These are phyloP conservation scores for Cinnamomum chago DNA, from an alignment of 164 flowering plant species.

Conservation along the genomic window DNA sequence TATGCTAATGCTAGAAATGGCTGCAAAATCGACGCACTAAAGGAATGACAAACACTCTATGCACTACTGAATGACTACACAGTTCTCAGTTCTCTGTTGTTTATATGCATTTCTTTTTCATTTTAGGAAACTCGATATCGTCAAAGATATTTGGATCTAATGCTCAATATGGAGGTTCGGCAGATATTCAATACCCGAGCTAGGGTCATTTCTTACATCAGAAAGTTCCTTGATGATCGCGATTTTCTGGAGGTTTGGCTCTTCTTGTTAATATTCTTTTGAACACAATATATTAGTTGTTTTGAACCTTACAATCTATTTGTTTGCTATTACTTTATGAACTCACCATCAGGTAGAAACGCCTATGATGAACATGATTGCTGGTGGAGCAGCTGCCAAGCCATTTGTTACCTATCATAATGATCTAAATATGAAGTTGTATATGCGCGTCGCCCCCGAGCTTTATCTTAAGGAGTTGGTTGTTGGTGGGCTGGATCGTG, in stretches of 20 bases:
- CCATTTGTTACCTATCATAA: conserved; percentile 96
- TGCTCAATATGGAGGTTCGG: conserved; percentile 83
- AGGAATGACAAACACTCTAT: neutral
- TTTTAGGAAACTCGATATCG: conserved; percentile 92
- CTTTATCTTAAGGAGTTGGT: conserved; percentile 82
- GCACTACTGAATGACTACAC: neutral
- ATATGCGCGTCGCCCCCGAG: conserved; percentile 95
- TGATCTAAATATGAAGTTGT: conserved; percentile 77
- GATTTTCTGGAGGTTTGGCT: conserved; percentile 78
- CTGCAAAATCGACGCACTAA: neutral
- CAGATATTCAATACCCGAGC: conserved; percentile 81
- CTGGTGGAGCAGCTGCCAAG: conserved; percentile 96
- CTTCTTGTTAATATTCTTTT: neutral
- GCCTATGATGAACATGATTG: conserved; percentile 98
- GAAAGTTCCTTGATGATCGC: conserved; percentile 66
- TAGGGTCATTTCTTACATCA: conserved; percentile 48
- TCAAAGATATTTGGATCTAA: conserved; percentile 82
- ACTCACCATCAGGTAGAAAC: conserved; percentile 73
- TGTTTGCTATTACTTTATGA: neutral
- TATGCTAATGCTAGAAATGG: neutral
- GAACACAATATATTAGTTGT: neutral
- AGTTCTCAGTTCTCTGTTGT: neutral
- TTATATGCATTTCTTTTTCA: conserved; percentile 7
- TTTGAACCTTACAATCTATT: neutral
- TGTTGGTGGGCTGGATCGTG: conserved; percentile 91